Percentiles rank a stretch among this genome's conserved stretches.
Evolutionary conservation across 495 filamentous ascomycete species (phyloP).

Genomic region (Neurospora cerealis): DNA sequence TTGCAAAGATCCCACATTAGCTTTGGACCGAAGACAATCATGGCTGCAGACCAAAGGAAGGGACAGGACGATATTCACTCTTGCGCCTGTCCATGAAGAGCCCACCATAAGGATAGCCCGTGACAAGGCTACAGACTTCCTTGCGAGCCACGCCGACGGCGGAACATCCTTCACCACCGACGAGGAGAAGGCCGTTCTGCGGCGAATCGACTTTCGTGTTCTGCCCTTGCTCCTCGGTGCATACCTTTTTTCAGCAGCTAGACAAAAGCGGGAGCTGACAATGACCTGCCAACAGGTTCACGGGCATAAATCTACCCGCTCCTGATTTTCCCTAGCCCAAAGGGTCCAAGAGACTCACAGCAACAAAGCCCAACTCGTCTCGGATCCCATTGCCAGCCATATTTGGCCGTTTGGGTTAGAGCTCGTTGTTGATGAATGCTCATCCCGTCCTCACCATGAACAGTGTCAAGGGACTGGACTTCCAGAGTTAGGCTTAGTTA

Average conservation of each 20-base stretch:
- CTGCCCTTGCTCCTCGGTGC: conserved; percentile 40
- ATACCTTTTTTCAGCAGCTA: conserved; percentile 45
- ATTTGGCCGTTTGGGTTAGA: too few relatives aligned
- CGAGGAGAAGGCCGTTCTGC: conserved; percentile 28
- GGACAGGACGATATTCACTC: conserved; percentile 16
- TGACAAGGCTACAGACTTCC: conserved; percentile 34
- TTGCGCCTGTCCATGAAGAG: conserved; percentile 4
- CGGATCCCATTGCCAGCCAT: too few relatives aligned
- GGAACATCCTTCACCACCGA: conserved; percentile 26
- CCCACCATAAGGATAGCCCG: neutral
- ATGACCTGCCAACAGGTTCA: too few relatives aligned
- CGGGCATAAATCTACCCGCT: too few relatives aligned
- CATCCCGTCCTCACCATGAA: too few relatives aligned
- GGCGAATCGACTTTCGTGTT: conserved; percentile 38
- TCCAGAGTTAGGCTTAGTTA: too few relatives aligned
- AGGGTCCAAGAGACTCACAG: too few relatives aligned
- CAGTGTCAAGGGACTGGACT: too few relatives aligned
- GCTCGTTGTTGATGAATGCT: too few relatives aligned
- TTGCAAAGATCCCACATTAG: neutral
- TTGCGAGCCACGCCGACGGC: conserved; percentile 24
- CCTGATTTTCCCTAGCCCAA: too few relatives aligned
- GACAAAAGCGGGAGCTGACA: conserved; percentile 35
- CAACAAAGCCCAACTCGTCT: too few relatives aligned
- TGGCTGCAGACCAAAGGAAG: neutral
- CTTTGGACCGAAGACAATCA: neutral